Evolutionary conservation across 495 filamentous ascomycete species (phyloP), one percentile per base, ranked within the genome.

Genomic region (Aspergillus haitiensis): DNA sequence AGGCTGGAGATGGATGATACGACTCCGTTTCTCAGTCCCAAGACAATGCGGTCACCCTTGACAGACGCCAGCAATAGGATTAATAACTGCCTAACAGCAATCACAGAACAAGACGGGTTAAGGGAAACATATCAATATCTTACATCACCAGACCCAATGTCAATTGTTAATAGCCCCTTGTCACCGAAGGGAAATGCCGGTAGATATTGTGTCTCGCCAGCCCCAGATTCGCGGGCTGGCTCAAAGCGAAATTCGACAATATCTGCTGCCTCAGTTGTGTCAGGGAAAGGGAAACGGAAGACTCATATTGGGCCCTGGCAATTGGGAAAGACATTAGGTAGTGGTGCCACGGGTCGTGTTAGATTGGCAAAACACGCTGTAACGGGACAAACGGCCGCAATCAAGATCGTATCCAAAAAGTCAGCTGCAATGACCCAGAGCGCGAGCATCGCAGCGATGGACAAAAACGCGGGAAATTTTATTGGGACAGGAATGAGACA

Each of bases 321-420:
- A 52, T 75, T 98, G 15, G 94, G 94, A 7, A 88, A 85, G 68
- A 93, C 88, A 0, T 77, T 98, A 48, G 94, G 94, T 0, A 85
- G 88, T 58, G 94, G 94, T 7, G 86, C 92, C 0, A 92, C 90
- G 55, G 92, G 89, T 3, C 81, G 89, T 6, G 95, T 98, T 8
- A 82, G 94, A 50, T 70, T 91, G 48, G 93, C 91, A 1, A 85
- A 86, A 59, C 92, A 98, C 74, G 81, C 80, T 15, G 71, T 80
- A 12, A 92, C 90, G 0, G 82, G 87, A 4, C 83, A 95, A 59
- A 77, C 86, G 32, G 94, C 90, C 9, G 94, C 95, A 6, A 85
- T 96, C 71, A 98, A 98, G 81, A 97, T 98, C 59, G 87, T 98
- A 16, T 86, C 88, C 49, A 93, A 91, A 70, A 84, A 82, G 55